These are phyloP conservation scores for Botrytis medusae DNA, from an alignment of 2,329 filamentous ascomycete genomes.

Conservation along the genomic window DNA sequence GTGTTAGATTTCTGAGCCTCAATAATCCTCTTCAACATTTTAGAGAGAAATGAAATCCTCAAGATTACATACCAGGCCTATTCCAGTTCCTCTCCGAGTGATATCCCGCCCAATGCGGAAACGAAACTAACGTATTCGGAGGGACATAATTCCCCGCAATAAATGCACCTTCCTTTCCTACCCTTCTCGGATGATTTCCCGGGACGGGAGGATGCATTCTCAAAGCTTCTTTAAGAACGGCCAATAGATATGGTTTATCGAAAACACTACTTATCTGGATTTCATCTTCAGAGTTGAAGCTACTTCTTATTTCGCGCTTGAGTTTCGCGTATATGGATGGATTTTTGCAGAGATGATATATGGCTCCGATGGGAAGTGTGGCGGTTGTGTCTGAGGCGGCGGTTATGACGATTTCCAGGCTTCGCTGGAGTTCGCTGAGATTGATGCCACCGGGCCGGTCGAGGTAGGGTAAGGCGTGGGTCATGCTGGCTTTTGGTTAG, in stretches of 20 bases:
- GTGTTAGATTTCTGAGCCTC: neutral
- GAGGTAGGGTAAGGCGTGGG: neutral
- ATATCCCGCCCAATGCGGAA: neutral
- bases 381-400: neutral
- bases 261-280: neutral
- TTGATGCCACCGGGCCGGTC: neutral
- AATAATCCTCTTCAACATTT: no score
- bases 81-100: slow-evolving; percentile 2
- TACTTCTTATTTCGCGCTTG: neutral
- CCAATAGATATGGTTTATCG: neutral
- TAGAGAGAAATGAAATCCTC: neutral
- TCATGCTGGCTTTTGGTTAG: neutral
- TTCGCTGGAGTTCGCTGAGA: neutral
- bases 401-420: neutral
- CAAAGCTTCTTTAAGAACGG: neutral
- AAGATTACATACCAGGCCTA: neutral
- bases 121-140: neutral
- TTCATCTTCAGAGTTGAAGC: neutral
- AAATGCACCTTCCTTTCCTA: neutral
- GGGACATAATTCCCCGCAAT: neutral
- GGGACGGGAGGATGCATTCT: neutral
- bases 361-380: neutral
- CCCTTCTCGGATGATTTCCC: neutral
- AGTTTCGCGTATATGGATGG: neutral
- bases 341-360: slow-evolving; percentile 2